Percentiles rank a stretch among this genome's conserved stretches.
Conservation (phyloP, 257 asterid genomes). For the Hygrophila difformis region DNA sequence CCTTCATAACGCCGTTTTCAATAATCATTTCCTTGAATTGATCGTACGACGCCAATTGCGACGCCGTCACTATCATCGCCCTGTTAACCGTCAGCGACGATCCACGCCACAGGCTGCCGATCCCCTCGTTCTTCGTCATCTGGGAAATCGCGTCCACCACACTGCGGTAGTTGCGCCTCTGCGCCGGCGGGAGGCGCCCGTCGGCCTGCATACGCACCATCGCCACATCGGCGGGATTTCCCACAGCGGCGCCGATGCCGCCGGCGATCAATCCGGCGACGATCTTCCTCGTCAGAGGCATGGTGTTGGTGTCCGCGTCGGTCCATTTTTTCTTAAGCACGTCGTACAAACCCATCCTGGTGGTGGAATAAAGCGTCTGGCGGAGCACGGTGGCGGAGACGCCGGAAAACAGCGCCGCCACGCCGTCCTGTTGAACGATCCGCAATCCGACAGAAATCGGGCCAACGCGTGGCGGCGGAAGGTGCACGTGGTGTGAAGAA, state of each 20-base stretch:
- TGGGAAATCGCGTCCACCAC: conserved; percentile 73
- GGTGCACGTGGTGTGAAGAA: conserved; percentile 20
- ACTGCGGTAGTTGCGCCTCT: conserved; percentile 77
- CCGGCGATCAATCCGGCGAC: conserved; percentile 81
- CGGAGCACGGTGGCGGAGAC: conserved; percentile 88
- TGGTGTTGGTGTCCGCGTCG: conserved; percentile 42
- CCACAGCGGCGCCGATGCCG: conserved; percentile 81
- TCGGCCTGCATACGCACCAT: conserved; percentile 99
- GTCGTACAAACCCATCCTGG: conserved; percentile 89
- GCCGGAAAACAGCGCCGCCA: conserved; percentile 69
- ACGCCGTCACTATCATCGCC: conserved; percentile 87
- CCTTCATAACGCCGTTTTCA: conserved; percentile 47
- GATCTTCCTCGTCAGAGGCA: conserved; percentile 53
- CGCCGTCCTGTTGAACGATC: conserved; percentile 67
- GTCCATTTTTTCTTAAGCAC: conserved; percentile 62
- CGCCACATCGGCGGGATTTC: conserved; percentile 88
- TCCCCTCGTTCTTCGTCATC: conserved; percentile 63
- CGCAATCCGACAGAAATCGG: conserved; percentile 57
- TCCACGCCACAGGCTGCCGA: conserved; percentile 86
- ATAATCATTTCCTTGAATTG: conserved; percentile 60
- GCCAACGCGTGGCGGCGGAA: conserved; percentile 46
- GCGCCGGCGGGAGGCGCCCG: conserved; percentile 65
- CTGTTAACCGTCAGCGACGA: conserved; percentile 85
- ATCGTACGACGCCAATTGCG: conserved; percentile 84
- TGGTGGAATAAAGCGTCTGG: conserved; percentile 80